A percentile compares a stretch with the other conserved stretches of the same genome.
phyloP scores from a whole-genome alignment of 306 rosid genomes.

The Ziziphus jujuba region DNA sequence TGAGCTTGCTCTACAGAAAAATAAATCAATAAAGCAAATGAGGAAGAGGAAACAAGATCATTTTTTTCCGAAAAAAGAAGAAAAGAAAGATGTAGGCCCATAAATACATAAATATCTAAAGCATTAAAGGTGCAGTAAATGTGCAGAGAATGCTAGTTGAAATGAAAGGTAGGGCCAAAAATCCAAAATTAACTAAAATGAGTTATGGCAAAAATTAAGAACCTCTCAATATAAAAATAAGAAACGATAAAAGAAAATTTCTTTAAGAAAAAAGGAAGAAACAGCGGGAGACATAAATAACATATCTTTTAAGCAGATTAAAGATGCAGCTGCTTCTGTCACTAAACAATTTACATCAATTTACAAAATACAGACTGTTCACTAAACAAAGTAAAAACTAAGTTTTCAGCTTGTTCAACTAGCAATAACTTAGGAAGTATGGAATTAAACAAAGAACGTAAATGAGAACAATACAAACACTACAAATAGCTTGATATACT shows the following conservation, averaged over 20 bases:
- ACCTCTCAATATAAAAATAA: too few species aligned
- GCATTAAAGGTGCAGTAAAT: not conserved
- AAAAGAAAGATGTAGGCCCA: not conserved
- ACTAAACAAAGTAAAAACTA: too few species aligned
- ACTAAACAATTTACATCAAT: too few species aligned
- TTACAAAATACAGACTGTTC: too few species aligned
- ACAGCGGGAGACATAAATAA: too few species aligned
- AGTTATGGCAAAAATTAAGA: not conserved
- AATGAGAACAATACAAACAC: not conserved
- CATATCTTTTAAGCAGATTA: too few species aligned
- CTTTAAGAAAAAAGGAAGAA: too few species aligned
- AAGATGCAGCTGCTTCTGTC: too few species aligned
- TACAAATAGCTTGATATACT: constrained; percentile 11
- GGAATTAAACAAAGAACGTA: not conserved
- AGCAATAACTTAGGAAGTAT: not conserved
- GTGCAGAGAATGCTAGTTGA: not conserved
- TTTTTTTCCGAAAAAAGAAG: not conserved
- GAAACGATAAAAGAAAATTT: too few species aligned
- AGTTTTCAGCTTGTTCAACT: too few species aligned
- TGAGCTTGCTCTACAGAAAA: constrained; percentile 67
- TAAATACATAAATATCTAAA: not conserved
- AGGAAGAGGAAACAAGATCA: not conserved
- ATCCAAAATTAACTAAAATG: not conserved
- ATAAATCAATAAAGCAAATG: constrained; percentile 20
- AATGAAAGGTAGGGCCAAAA: not conserved